Conservation (phyloP, 1,284 basidiomycete genomes). For the Blastosporella zonata region DNA sequence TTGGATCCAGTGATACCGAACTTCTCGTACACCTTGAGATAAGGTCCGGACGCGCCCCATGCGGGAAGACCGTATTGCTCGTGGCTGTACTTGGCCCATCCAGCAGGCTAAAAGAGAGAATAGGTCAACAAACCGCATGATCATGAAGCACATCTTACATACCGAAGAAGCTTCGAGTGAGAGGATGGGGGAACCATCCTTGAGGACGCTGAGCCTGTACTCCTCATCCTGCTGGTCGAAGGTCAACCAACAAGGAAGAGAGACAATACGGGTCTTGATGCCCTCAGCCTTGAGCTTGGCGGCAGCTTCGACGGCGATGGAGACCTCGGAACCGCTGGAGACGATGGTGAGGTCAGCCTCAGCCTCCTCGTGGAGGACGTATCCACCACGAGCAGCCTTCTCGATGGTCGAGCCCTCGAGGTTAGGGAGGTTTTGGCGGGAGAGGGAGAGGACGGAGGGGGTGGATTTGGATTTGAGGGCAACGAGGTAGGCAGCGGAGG, state of each 20-base stretch:
- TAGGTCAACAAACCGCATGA: conserved; percentile 1
- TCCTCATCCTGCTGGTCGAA: conserved; percentile 84
- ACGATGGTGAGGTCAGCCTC: conserved; percentile 85
- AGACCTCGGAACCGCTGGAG: conserved; percentile 86
- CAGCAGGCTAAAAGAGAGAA: conserved; percentile 50
- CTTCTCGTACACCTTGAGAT: conserved; percentile 86
- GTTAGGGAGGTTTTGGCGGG: conserved; percentile 92
- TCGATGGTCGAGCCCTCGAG: conserved; percentile 87
- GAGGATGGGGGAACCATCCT: conserved; percentile 86
- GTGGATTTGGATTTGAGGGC: conserved; percentile 74
- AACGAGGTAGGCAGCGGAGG: conserved; percentile 84
- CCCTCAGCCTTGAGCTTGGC: conserved; percentile 73
- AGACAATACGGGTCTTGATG: conserved; percentile 81
- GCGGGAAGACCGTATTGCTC: conserved; percentile 80
- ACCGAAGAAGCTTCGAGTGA: conserved; percentile 85
- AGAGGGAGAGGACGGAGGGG: conserved; percentile 86
- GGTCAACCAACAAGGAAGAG: conserved; percentile 86
- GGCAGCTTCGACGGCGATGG: conserved; percentile 84
- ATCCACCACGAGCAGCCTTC: conserved; percentile 82
- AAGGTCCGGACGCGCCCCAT: conserved; percentile 91
- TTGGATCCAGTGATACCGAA: conserved; percentile 84
- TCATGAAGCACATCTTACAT: conserved; percentile 22
- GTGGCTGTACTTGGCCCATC: conserved; percentile 87
- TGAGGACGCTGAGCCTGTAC: conserved; percentile 83
- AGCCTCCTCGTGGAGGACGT: conserved; percentile 81